Conservation (phyloP, 2,329 filamentous ascomycete genomes). For the Penicillium sp. region DNA sequence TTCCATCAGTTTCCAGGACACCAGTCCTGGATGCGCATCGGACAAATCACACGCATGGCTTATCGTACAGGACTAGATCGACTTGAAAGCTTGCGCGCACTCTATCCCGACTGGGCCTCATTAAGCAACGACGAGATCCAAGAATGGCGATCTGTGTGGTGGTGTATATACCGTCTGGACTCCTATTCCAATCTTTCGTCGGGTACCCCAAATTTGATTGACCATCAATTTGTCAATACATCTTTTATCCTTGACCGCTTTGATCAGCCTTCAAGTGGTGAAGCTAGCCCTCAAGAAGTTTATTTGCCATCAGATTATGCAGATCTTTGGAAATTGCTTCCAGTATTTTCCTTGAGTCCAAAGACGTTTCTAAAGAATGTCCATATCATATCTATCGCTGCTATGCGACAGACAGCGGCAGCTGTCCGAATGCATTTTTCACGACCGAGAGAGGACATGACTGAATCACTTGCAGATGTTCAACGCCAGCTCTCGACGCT, state of each 20-base stretch:
- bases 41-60: slow-evolving; percentile 35
- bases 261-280: background rate
- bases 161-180: slow-evolving; percentile 40
- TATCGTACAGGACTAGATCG: slow-evolving; percentile 36
- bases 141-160: slow-evolving; percentile 39
- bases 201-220: slow-evolving; percentile 17
- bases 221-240: slow-evolving; percentile 6
- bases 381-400: background rate
- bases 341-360: background rate
- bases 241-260: background rate
- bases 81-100: slow-evolving; percentile 29
- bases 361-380: background rate
- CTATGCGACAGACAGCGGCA: background rate
- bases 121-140: slow-evolving; percentile 33
- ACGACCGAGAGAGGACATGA: background rate
- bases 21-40: slow-evolving; percentile 34
- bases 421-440: background rate
- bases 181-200: slow-evolving; percentile 37
- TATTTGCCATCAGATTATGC: background rate
- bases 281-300: background rate
- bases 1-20: slow-evolving; percentile 40
- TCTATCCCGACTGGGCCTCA: slow-evolving; percentile 25
- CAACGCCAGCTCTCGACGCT: slow-evolving; percentile 5
- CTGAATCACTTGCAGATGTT: background rate
- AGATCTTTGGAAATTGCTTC: background rate